Conservation (phyloP, 176 grass and related monocot species). For the Guadua angustifolia region DNA sequence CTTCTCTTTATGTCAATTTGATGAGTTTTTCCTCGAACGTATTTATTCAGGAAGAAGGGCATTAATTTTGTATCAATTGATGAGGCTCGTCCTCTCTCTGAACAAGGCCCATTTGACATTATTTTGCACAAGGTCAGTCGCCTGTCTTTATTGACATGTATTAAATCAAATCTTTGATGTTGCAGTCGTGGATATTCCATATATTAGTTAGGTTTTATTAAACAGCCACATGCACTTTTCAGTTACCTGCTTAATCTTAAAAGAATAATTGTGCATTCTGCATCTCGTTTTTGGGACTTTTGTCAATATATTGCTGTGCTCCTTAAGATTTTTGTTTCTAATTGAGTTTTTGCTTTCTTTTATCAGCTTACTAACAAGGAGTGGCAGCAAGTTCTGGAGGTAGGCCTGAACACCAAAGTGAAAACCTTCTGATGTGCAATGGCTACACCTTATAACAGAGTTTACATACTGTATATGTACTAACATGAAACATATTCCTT, state of each 20-base stretch:
- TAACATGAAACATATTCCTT: constrained; percentile 13
- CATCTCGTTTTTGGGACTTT: not conserved
- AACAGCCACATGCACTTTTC: constrained; percentile 11
- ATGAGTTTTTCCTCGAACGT: not conserved
- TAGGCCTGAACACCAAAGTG: constrained; percentile 35
- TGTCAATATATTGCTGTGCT: constrained; percentile 16
- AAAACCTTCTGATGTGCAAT: constrained; percentile 5
- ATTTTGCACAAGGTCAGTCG: constrained; percentile 80
- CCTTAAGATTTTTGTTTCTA: constrained; percentile 39
- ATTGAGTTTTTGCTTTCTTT: constrained; percentile 31
- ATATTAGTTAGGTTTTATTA: constrained; percentile 5
- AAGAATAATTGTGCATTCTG: not conserved
- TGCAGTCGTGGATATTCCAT: constrained; percentile 1
- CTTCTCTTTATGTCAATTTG: not conserved
- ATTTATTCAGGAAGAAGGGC: constrained; percentile 76
- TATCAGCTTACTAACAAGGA: constrained; percentile 65
- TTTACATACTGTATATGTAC: constrained; percentile 9
- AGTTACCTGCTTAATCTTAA: not conserved
- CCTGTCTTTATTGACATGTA: constrained; percentile 9
- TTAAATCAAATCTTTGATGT: not conserved
- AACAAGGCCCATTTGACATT: constrained; percentile 93
- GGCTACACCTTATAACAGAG: not conserved
- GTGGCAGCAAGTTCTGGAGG: constrained; percentile 80
- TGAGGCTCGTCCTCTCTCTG: constrained; percentile 51
- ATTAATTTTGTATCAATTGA: constrained; percentile 79